Base-by-base conservation (phyloP, 805 yeast species). In the Metahyphopichia silvanorum region DNA sequence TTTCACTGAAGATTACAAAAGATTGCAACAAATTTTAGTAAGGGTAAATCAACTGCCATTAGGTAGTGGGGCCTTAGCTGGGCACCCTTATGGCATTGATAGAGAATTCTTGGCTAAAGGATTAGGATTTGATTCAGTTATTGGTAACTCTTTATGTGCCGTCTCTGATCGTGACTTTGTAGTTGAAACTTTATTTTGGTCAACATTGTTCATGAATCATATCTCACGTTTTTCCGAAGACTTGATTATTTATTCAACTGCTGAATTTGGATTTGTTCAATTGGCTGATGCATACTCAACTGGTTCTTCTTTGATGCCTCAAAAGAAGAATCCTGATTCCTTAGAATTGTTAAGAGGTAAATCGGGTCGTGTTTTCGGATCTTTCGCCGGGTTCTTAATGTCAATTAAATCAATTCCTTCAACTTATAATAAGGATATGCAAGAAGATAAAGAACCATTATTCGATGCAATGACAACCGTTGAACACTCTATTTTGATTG, bases 21-120 rank as follows among this genome's bases (percentile, higher is more conserved):
- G 98, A 57, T 72, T 93, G 46, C 64, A 74, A 43, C 93, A 94
- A 63, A 72, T 93, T 34, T 74, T 82, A 43, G 81, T 68, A 35
- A 80, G 98, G 60, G 78, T 87, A 35, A 93, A 94, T 57, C 78
- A 74, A 46, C 82, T 88, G 22, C 99, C 99, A 27, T 72, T 93
- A 40, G 99, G 99, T 34, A 80, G 91, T 4, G 99, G 99, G 50
- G 99, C 99, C 6, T 74, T 93, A 40, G 98, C 99, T 13, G 99
- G 99, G 36, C 98, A 93, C 58, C 98, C 99, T 24, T 93, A 89
- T 54, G 98, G 98, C n/a, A 86, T 93, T 44, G 98, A 93, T 63
- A 76, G 99, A 56, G 96, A 91, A 56, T 88, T 65, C 51, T 62
- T 93, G 44, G 96, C 97, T 16, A 53, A 72, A 30, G 84, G 79